These are phyloP conservation scores for Botrytis hyacinthi DNA, from an alignment of 2,329 filamentous ascomycete species.

Conservation along the genomic window DNA sequence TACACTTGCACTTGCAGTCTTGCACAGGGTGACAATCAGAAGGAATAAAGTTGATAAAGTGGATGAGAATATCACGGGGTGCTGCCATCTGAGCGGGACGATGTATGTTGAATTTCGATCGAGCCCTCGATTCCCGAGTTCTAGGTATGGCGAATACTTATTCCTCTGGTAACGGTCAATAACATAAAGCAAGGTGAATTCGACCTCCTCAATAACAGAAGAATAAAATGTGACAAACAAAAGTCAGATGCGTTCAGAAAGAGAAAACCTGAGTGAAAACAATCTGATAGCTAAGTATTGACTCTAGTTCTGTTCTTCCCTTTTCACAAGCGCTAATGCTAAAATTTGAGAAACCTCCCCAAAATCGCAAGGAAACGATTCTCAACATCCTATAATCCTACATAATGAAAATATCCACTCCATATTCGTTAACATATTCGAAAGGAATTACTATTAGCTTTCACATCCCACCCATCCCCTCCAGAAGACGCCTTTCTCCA, in stretches of 20 bases:
- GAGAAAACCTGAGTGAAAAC: background rate
- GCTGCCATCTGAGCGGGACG: background rate
- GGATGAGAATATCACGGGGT: rapidly evolving
- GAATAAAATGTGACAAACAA: background rate
- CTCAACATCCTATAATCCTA: background rate
- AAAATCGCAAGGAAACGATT: background rate
- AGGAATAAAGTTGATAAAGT: rapidly evolving
- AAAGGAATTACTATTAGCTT: background rate
- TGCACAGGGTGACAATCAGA: background rate
- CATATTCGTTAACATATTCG: background rate
- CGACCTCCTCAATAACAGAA: background rate
- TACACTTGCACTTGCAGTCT: background rate
- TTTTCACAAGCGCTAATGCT: background rate
- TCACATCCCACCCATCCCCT: background rate
- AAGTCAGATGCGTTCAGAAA: background rate
- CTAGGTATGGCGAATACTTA: background rate
- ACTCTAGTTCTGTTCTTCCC: background rate
- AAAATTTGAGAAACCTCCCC: background rate
- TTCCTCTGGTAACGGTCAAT: background rate
- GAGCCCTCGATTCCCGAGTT: background rate
- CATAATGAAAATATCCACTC: background rate
- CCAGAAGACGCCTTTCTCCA: background rate
- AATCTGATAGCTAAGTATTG: background rate
- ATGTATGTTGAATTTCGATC: background rate
- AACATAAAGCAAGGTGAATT: background rate